Evolutionary conservation across 2,329 filamentous ascomycete species (phyloP), one percentile per base, ranked within the genome.

Genomic region (Hypoxylon sp.): DNA sequence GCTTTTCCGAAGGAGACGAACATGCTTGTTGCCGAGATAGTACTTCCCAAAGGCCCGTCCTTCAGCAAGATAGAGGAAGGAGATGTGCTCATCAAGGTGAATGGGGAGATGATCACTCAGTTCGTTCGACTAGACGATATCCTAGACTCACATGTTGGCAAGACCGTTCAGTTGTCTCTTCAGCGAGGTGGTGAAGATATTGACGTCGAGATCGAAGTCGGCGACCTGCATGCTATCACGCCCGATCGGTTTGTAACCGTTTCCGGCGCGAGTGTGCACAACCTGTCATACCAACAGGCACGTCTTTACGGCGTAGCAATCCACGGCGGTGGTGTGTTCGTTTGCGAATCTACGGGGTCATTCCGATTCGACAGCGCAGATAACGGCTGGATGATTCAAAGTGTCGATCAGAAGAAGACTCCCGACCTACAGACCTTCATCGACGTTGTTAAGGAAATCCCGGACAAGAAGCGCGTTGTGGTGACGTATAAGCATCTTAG

Each of bases 251-350:
- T 98, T 72, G 90, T 98, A 50, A 91, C 92, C 3, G 94, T 98
- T 38, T 91, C 93, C 37, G 96, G 95, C 17, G 95, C 88, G 20
- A 94, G 92, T 57, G 98, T 99, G 80, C 96, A 99, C 77, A 87
- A 96, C 72, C 81, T 99, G 15, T 99, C 96, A 0, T 99, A 99
- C 74, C 95, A 99, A 72, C 93, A 98, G 76, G 92, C 95, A n/a
- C 88, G 95, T 8, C 83, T 97, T 3, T 98, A 97, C 73, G 94
- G 93, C 27, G 93, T 99, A 55, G 88, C 93, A 8, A 90, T 92
- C 68, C 89, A 92, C 73, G 95, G 95, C 27, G 69, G 69, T 2
- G 69, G 69, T 11, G 92, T 99, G 15, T 99, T 91, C 72, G 89
- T 98, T 57, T 98, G 93, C 71, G 95, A 99, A 75, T 91, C 94